phyloP scores from a whole-genome alignment of 352 stramenopile species.

The Globisporangium cederbergense region DNA sequence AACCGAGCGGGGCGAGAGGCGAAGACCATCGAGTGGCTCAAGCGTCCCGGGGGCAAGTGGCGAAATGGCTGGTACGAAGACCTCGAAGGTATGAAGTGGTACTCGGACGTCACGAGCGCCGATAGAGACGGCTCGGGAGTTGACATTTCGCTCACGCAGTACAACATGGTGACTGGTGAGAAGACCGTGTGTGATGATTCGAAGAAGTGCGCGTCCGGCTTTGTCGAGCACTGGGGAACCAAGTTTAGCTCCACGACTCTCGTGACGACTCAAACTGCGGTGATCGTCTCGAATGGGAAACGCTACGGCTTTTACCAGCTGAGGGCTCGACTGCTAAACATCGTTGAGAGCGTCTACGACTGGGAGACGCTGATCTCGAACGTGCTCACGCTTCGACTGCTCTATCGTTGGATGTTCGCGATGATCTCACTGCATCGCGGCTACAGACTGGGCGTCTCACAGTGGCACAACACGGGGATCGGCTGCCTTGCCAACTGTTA shows the following conservation, averaged over 20 bases:
- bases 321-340: not conserved
- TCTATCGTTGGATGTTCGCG: constrained; percentile 14
- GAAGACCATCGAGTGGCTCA: constrained; percentile 28
- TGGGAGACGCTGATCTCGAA: constrained; percentile 2
- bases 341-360: constrained; percentile 2
- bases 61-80: constrained; percentile 39
- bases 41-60: constrained; percentile 21
- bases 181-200: not conserved
- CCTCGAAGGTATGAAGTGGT: constrained; percentile 6
- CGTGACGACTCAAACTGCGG: not conserved
- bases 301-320: constrained; percentile 15
- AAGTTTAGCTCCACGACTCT: not conserved
- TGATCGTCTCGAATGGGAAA: constrained; percentile 16
- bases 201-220: not conserved
- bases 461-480: constrained; percentile 1
- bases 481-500: constrained; percentile 13
- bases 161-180: constrained; percentile 2
- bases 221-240: not conserved
- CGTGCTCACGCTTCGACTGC: not conserved
- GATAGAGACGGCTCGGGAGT: not conserved
- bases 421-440: constrained; percentile 7
- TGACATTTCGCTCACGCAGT: not conserved
- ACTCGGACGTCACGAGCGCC: constrained; percentile 8
- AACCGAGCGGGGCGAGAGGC: constrained; percentile 14
- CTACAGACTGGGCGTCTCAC: not conserved